These are phyloP conservation scores for Hortiboletus rubellus DNA, from an alignment of 1,284 basidiomycete species.

Conservation along the genomic window DNA sequence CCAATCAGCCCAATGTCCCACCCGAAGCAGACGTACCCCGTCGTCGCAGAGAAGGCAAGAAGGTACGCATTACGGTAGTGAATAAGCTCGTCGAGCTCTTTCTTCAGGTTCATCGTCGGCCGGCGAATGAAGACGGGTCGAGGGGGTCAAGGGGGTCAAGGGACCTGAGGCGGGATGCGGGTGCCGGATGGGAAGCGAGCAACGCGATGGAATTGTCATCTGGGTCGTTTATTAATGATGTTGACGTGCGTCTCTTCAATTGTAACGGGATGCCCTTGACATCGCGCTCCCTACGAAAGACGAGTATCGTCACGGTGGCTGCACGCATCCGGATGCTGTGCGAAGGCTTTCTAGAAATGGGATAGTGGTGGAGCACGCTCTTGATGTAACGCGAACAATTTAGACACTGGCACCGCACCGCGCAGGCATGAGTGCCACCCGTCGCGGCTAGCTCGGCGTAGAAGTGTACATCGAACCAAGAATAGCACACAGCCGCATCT, in stretches of 20 bases:
- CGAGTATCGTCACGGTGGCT: neutral
- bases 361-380: neutral
- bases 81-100: constrained; percentile 30
- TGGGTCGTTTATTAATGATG: neutral
- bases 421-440: no score
- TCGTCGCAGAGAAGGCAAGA: constrained; percentile 47
- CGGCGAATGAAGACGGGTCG: neutral
- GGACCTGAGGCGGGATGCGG: neutral
- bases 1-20: constrained; percentile 49
- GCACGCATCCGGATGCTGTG: neutral
- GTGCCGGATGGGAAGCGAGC: neutral
- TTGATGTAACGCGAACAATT: neutral
- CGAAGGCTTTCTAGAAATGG: neutral
- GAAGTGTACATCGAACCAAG: neutral
- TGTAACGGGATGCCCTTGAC: no score
- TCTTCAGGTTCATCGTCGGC: constrained; percentile 27
- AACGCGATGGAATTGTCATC: neutral
- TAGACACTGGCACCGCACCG: neutral
- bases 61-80: constrained; percentile 48
- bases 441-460: neutral
- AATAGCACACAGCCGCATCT: neutral
- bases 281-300: neutral
- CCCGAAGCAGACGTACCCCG: constrained; percentile 48
- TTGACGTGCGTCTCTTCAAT: neutral
- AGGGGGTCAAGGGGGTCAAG: neutral